Conservation (phyloP, 495 filamentous ascomycete species). For the Podospora pseudoanserina region DNA sequence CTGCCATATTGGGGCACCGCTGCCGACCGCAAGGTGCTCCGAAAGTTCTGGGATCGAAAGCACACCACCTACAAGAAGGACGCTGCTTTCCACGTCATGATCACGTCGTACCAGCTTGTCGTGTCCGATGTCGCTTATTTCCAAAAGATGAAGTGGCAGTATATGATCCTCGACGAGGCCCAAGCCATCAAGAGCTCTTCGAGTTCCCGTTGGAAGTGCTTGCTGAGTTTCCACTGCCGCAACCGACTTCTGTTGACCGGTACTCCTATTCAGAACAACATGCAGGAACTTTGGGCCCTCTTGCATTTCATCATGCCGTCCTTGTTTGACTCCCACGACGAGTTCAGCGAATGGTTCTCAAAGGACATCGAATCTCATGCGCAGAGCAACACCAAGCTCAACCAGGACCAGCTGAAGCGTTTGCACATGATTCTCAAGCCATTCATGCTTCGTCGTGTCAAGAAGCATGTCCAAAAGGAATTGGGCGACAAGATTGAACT, state of each 20-base stretch:
- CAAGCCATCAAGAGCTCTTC: slow-evolving; percentile 98
- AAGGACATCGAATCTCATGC: slow-evolving; percentile 99
- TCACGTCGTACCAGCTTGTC: slow-evolving; percentile 96
- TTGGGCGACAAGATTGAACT: slow-evolving; percentile 97
- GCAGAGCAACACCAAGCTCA: slow-evolving; percentile 96
- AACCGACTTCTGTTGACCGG: slow-evolving; percentile 93
- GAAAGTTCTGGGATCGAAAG: slow-evolving; percentile 99
- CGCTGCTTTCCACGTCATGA: slow-evolving; percentile 88
- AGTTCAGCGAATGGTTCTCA: slow-evolving; percentile 99
- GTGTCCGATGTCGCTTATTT: slow-evolving; percentile 95
- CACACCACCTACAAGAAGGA: slow-evolving; percentile 92
- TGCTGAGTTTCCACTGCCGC: slow-evolving; percentile 91
- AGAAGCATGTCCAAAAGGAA: slow-evolving; percentile 98
- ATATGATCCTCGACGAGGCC: slow-evolving; percentile 98
- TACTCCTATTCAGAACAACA: slow-evolving; percentile 99
- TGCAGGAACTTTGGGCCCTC: slow-evolving; percentile 98
- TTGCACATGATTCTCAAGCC: slow-evolving; percentile 98
- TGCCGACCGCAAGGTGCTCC: slow-evolving; percentile 89
- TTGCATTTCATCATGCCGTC: slow-evolving; percentile 99
- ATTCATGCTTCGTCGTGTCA: slow-evolving; percentile 98
- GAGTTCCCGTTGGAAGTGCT: slow-evolving; percentile 93
- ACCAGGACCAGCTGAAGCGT: slow-evolving; percentile 93
- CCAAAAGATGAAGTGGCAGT: slow-evolving; percentile 98
- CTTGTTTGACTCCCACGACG: slow-evolving; percentile 96
- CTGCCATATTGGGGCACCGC: slow-evolving; percentile 96